Percentiles rank a stretch among this genome's conserved stretches.
phyloP scores from a whole-genome alignment of 1,284 basidiomycete genomes.

The Puccinia polysora region DNA sequence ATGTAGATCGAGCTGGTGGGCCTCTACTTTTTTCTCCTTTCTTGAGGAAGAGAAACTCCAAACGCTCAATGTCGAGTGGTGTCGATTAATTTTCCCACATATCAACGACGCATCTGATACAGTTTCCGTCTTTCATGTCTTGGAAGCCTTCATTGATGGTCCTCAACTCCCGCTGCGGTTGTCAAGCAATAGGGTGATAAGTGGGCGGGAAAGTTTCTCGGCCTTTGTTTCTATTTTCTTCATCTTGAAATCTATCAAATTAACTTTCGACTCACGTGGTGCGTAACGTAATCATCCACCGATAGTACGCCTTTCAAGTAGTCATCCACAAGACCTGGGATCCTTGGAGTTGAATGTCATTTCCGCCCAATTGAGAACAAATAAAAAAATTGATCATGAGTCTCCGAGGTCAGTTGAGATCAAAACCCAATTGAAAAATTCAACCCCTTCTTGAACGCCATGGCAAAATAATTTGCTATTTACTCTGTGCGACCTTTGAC shows the following conservation, averaged over 20 bases:
- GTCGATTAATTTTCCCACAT: conserved; percentile 39
- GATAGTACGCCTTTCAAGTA: conserved; percentile 51
- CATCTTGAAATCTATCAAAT: background rate
- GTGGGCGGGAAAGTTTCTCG: background rate
- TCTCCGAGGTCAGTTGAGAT: too few relatives aligned
- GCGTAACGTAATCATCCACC: conserved; percentile 53
- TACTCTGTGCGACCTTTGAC: conserved; percentile 91
- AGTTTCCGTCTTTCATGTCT: conserved; percentile 52
- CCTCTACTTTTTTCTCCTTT: background rate
- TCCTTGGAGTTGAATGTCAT: background rate
- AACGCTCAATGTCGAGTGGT: too few relatives aligned
- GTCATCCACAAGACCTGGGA: conserved; percentile 43
- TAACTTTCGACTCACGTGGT: conserved; percentile 49
- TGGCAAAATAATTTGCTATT: conserved; percentile 44
- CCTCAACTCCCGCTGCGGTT: conserved; percentile 46
- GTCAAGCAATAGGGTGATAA: background rate
- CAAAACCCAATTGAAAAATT: background rate
- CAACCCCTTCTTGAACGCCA: too few relatives aligned
- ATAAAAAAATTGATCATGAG: background rate
- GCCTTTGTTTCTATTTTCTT: background rate
- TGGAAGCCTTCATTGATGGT: conserved; percentile 53
- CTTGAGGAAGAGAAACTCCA: too few relatives aligned
- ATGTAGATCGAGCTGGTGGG: too few relatives aligned
- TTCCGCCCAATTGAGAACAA: background rate
- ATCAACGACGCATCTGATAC: conserved; percentile 50